Conservation (phyloP, 345 rosid genomes). For the Luvunga scandens region DNA sequence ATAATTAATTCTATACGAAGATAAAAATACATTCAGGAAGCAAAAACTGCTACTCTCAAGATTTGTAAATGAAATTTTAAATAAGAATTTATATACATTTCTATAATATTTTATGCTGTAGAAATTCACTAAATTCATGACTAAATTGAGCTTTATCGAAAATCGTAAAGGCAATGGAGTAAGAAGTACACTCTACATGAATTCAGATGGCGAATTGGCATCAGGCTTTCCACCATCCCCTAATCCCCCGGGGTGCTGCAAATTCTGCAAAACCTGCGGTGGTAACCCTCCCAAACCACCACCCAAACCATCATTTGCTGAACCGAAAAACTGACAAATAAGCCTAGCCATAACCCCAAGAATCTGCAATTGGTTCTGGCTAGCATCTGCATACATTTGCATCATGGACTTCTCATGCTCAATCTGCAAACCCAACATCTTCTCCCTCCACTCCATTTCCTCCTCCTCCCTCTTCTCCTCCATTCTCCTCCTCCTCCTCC, state of each 20-base stretch:
- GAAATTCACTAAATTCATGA: neutral
- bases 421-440: constrained; percentile 55
- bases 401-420: constrained; percentile 71
- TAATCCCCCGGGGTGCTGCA: constrained; percentile 63
- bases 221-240: constrained; percentile 59
- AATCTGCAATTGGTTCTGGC: constrained; percentile 76
- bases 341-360: constrained; percentile 64
- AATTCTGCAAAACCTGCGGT: constrained; percentile 64
- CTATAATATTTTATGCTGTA: neutral
- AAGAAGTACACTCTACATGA: constrained; percentile 34
- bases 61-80: neutral
- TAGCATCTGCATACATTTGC: constrained; percentile 71
- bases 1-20: neutral
- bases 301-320: constrained; percentile 50
- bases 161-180: too few relatives aligned
- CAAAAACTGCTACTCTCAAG: neutral
- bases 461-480: constrained; percentile 74
- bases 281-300: constrained; percentile 51
- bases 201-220: constrained; percentile 69
- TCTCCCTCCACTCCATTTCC: constrained; percentile 79
- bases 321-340: constrained; percentile 60
- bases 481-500: constrained; percentile 45
- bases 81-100: neutral
- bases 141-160: neutral
- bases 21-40: neutral